Conservation (phyloP, 2,329 filamentous ascomycete genomes). For the Epicoccum sorghinum region DNA sequence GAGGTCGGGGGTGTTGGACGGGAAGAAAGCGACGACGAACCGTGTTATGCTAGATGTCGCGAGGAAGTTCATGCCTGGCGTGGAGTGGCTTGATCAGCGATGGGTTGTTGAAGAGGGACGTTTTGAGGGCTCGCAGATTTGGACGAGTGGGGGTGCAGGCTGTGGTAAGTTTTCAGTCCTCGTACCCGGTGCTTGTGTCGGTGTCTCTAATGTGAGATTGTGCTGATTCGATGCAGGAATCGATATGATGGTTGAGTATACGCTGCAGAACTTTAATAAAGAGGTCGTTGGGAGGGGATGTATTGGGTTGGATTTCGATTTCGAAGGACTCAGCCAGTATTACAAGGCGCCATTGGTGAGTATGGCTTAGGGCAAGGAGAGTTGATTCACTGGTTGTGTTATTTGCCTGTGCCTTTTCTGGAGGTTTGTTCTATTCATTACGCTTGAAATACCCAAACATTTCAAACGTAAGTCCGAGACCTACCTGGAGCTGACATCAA, state of each 20-base stretch:
- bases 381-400: too few species aligned
- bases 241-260: conserved; percentile 34
- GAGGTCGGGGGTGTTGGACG: conserved; percentile 44
- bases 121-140: conserved; percentile 45
- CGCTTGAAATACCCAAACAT: too few species aligned
- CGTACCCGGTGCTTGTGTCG: conserved; percentile 10
- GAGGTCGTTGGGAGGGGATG: conserved; percentile 23
- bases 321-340: conserved; percentile 20
- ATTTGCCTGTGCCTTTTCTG: too few species aligned
- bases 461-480: too few species aligned
- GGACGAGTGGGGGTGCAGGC: conserved; percentile 49
- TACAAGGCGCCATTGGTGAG: conserved; percentile 17
- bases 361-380: neutral
- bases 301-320: conserved; percentile 27
- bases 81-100: conserved; percentile 49
- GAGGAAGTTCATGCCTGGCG: conserved; percentile 37
- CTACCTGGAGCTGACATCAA: too few species aligned
- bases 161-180: conserved; percentile 15
- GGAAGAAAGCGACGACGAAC: conserved; percentile 51
- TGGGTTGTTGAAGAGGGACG: conserved; percentile 46
- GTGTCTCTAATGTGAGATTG: too few species aligned
- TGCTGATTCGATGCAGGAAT: conserved; percentile 4
- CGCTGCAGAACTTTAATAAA: conserved; percentile 25
- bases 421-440: too few species aligned
- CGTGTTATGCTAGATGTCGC: conserved; percentile 35